Conservation (phyloP, 2,329 filamentous ascomycete genomes). For the Pseudopithomyces maydicus region DNA sequence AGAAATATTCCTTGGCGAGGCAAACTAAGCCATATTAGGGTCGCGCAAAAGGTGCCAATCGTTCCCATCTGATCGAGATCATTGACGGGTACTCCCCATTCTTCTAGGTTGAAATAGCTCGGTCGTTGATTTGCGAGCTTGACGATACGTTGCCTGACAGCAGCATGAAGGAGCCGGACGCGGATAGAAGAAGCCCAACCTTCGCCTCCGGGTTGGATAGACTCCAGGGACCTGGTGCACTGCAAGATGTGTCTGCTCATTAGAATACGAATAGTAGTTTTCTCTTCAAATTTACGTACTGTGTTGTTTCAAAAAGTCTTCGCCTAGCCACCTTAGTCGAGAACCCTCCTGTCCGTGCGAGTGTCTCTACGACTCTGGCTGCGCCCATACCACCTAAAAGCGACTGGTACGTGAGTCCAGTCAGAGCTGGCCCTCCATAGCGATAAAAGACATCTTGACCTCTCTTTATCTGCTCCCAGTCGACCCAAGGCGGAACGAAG, state of each 20-base stretch:
- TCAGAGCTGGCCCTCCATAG: slow-evolving; percentile 71
- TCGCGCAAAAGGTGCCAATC: slow-evolving; percentile 71
- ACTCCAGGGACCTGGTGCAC: slow-evolving; percentile 67
- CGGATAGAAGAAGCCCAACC: slow-evolving; percentile 69
- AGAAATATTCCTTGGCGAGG: slow-evolving; percentile 75
- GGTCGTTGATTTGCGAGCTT: slow-evolving; percentile 61
- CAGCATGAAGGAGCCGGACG: slow-evolving; percentile 71
- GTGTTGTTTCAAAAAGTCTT: slow-evolving; percentile 73
- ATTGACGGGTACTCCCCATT: slow-evolving; percentile 71
- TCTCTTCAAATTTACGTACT: slow-evolving; percentile 38
- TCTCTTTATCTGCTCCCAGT: slow-evolving; percentile 75
- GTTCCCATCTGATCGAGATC: slow-evolving; percentile 77
- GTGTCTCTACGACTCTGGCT: slow-evolving; percentile 73
- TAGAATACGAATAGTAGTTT: no score
- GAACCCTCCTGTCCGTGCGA: slow-evolving; percentile 77
- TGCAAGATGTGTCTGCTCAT: slow-evolving; percentile 64
- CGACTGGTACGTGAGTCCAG: slow-evolving; percentile 67
- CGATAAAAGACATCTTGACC: slow-evolving; percentile 80
- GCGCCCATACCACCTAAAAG: slow-evolving; percentile 74
- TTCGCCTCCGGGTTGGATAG: slow-evolving; percentile 70
- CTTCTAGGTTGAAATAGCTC: slow-evolving; percentile 65
- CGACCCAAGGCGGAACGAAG: slow-evolving; percentile 73
- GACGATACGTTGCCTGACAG: slow-evolving; percentile 69
- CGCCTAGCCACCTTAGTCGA: slow-evolving; percentile 68
- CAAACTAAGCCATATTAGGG: slow-evolving; percentile 70